Evolutionary conservation across 805 yeast species (phyloP).

Genomic region (Huiozyma naganishii): DNA sequence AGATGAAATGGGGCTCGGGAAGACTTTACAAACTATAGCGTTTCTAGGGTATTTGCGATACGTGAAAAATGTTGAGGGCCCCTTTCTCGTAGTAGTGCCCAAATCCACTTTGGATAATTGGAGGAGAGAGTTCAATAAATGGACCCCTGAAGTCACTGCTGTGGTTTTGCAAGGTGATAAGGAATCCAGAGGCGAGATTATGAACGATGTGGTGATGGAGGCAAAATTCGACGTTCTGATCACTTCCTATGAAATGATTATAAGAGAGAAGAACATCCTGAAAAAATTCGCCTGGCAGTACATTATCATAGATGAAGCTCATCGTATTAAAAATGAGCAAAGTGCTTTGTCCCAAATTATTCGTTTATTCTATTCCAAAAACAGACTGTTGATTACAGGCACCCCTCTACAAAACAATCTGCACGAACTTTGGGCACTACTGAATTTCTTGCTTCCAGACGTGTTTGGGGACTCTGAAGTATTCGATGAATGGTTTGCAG

Average conservation of each 20-base stretch:
- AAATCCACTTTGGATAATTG: constrained; percentile 93
- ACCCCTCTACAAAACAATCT: constrained; percentile 91
- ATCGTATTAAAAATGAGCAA: constrained; percentile 90
- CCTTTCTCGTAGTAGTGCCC: constrained; percentile 85
- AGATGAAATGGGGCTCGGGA: constrained; percentile 97
- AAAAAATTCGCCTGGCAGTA: constrained; percentile 89
- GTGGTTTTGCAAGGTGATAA: constrained; percentile 83
- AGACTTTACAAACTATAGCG: constrained; percentile 88
- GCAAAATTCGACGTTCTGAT: constrained; percentile 84
- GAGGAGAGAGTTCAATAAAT: constrained; percentile 85
- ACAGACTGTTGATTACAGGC: constrained; percentile 83
- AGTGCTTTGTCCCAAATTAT: constrained; percentile 87
- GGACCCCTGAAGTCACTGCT: constrained; percentile 92
- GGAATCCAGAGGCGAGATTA: constrained; percentile 56
- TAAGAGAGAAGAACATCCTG: constrained; percentile 72
- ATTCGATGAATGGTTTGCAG: constrained; percentile 81
- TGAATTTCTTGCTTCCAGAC: constrained; percentile 86
- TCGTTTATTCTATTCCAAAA: constrained; percentile 74
- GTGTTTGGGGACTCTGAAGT: constrained; percentile 85
- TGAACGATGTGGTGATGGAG: constrained; percentile 47
- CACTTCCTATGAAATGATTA: constrained; percentile 88
- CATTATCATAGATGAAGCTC: constrained; percentile 91
- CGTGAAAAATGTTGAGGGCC: constrained; percentile 71
- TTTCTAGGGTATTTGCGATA: constrained; percentile 83
- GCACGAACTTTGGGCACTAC: constrained; percentile 92